Evolutionary conservation across 1,284 basidiomycete species (phyloP).

Genomic region (Wolfiporia cocos): DNA sequence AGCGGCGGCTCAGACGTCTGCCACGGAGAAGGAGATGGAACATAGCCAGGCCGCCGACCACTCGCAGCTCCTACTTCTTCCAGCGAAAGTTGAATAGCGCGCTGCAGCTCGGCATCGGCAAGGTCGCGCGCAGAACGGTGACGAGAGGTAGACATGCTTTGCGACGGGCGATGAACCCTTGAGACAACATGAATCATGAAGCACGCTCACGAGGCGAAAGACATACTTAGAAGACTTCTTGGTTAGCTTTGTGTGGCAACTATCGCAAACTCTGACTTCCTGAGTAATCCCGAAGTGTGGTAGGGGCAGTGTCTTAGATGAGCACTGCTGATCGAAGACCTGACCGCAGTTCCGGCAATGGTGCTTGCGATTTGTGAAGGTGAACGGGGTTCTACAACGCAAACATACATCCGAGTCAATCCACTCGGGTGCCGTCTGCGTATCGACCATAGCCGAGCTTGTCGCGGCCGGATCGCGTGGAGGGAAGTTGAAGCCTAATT

Average conservation of each 20-base stretch:
- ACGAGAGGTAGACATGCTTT: slow-evolving; percentile 41
- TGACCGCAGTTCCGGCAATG: slow-evolving; percentile 98
- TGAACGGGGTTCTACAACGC: slow-evolving; percentile 87
- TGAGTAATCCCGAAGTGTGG: slow-evolving; percentile 95
- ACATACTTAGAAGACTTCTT: slow-evolving; percentile 37
- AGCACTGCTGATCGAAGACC: slow-evolving; percentile 95
- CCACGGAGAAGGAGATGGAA: slow-evolving; percentile 56
- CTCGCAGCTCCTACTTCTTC: slow-evolving; percentile 62
- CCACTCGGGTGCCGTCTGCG: slow-evolving; percentile 91
- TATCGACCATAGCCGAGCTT: slow-evolving; percentile 82
- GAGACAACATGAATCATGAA: background rate
- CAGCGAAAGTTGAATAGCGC: slow-evolving; percentile 90
- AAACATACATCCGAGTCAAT: slow-evolving; percentile 94
- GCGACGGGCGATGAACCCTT: slow-evolving; percentile 41
- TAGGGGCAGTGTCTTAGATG: slow-evolving; percentile 77
- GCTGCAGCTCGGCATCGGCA: slow-evolving; percentile 86
- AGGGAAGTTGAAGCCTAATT: slow-evolving; percentile 74
- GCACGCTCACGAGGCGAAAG: background rate
- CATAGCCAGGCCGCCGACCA: slow-evolving; percentile 56
- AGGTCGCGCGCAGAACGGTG: slow-evolving; percentile 55
- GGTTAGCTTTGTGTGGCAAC: slow-evolving; percentile 73
- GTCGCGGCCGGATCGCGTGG: slow-evolving; percentile 66
- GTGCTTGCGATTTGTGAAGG: slow-evolving; percentile 96
- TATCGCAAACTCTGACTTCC: slow-evolving; percentile 93
- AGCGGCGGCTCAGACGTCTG: slow-evolving; percentile 71